These are phyloP conservation scores for Pestalotiopsis sp. DNA, from an alignment of 2,329 filamentous ascomycete genomes.

Conservation along the genomic window DNA sequence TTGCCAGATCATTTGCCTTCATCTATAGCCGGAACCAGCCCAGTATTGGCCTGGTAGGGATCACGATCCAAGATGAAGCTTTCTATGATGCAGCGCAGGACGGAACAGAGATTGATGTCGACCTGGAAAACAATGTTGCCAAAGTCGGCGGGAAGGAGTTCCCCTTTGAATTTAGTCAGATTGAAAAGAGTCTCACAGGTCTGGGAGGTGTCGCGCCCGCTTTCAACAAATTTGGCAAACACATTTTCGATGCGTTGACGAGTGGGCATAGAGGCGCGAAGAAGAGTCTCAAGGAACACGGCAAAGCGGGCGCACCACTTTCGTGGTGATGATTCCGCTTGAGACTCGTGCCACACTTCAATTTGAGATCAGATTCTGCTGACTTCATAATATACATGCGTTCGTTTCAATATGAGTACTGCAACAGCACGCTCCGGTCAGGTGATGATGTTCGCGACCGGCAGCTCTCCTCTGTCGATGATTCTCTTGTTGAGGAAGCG, in stretches of 20 bases:
- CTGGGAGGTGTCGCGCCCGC: not conserved
- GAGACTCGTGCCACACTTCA: not conserved
- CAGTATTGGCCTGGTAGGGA: conserved; percentile 45
- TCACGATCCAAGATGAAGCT: conserved; percentile 37
- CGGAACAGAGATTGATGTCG: conserved; percentile 3
- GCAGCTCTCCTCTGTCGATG: not conserved
- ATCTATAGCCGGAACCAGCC: conserved; percentile 49
- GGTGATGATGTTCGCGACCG: not conserved
- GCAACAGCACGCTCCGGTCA: not conserved
- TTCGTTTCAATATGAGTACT: not conserved
- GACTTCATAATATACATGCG: not conserved
- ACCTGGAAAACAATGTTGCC: not conserved
- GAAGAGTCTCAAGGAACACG: not conserved
- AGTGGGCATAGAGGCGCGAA: not conserved
- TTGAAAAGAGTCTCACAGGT: not conserved
- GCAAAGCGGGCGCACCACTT: not conserved
- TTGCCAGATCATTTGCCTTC: conserved; percentile 46
- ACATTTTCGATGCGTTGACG: not conserved
- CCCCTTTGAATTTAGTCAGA: conserved; percentile 3
- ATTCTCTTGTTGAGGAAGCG: not conserved
- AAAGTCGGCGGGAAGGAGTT: conserved; percentile 6
- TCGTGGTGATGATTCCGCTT: not conserved
- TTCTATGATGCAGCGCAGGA: conserved; percentile 37
- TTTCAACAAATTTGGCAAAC: conserved; percentile 4
- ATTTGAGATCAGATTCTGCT: not conserved